Base-by-base conservation (phyloP, 176 grass and related monocot species). In the Carex kokanica region DNA sequence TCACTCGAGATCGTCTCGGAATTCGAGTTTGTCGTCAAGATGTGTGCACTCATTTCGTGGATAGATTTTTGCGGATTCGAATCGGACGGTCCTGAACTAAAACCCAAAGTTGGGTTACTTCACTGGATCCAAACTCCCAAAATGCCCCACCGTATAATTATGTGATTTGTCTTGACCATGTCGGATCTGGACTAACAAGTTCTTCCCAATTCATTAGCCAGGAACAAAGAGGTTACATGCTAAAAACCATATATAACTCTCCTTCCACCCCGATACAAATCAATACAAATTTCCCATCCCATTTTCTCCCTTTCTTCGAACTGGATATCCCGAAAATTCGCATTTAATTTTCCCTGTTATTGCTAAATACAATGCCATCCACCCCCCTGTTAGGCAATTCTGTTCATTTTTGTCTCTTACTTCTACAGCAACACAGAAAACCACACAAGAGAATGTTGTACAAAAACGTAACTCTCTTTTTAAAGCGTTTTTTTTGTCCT, bases 191-290 rank as follows among this genome's bases (percentile, higher is more conserved):
- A 61, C 29, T 75, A 75, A 54, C 73, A 77, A 77, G 72, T 54
- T 73, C 24, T 77, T 32, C 24, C 73, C 21, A 27, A 55, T 31
- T 29, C 54, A 8, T 61, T 54, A 77, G 49, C 47, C 6, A 77
- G 73, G 12, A 24, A 55, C 51, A 77, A 25, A 77, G 45, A 55
- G 72, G 73, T 77, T 77, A 77, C 73, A 77, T 55, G 49, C 49
- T 55, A 75, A 75, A 75, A 75, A 75, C 47, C 72, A 75, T 75
- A 16, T 53, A 75, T 75, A 54, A 54, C 72, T 53, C 43, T 74
- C 43, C 16, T 74, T 24, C 47, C 21, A 29, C 6, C 47, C 71
- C 4, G 13, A 49, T 17, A 36, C 67, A 71, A 66, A 55, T 77
- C 71, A 75, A 75, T 54, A 77, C 47, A 53, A 29, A 75, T 23